Evolutionary conservation across 306 rosid genomes (phyloP), one percentile per base, ranked within the genome.

Genomic region (Clitoria ternatea): DNA sequence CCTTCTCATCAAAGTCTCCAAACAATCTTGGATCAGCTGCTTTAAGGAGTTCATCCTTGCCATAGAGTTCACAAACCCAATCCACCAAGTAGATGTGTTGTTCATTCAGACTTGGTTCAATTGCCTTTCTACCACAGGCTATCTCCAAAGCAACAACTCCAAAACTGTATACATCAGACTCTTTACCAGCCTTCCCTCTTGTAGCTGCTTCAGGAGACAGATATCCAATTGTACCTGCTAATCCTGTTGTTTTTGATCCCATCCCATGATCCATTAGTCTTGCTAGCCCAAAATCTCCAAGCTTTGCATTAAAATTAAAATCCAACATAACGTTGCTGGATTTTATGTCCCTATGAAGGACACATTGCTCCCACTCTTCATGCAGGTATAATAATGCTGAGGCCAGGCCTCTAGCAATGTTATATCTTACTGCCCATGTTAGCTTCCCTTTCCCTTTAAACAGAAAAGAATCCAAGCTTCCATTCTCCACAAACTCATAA

Each of bases 221-320:
- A 6, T 83, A 83, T 12, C 87, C 84, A 3, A 45, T 29, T n/a
- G 82, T 76, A 19, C 84, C 82, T 0, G 87, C 87, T 68, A 76
- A 10, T 35, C 4, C 74, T 0, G 84, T 79, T 17, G 87, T 83
- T 49, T 76, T 37, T 3, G 66, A 55, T 15, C 60, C 39, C 14
- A 9, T 56, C 44, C 22, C 47, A 12, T 79, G 82, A 14, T 72
- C 79, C 70, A 72, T 65, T 0, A 72, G 8, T 33, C 84, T 79
- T 0, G 84, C 84, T 48, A 83, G 30, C 6, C 84, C 87, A 5
- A 83, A 83, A 52, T 83, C 84, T 8, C 84, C 84, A 11, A 83
- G 87, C 37, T 72, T 76, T 1, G 80, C 61, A 10, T 70, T 65
- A 4, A 80, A 80, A n/a, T 70, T 37, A 3, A 74, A 26, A 49